Conservation (phyloP, 2,329 filamentous ascomycete species). For the Alternaria atra region DNA sequence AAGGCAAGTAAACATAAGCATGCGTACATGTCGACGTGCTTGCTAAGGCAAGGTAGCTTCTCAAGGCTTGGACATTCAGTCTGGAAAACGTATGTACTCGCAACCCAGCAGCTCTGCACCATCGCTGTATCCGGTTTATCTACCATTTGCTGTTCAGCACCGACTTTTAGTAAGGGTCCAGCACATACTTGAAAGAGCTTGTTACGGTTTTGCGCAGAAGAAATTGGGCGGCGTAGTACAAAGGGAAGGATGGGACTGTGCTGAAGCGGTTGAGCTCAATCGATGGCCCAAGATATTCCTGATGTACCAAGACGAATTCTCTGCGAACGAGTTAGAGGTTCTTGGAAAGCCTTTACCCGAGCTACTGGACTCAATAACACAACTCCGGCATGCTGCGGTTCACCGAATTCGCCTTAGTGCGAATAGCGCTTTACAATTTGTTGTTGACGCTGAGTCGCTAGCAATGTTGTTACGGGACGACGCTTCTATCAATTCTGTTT, state of each 20-base stretch:
- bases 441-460: neutral
- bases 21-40: too few species aligned
- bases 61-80: too few species aligned
- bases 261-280: conserved; percentile 2
- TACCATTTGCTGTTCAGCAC: conserved; percentile 7
- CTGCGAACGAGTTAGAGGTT: neutral
- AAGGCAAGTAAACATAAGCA: too few species aligned
- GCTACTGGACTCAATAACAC: neutral
- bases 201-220: neutral
- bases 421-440: neutral
- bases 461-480: neutral
- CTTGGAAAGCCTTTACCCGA: neutral
- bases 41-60: too few species aligned
- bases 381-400: conserved; percentile 5
- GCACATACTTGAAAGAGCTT: neutral
- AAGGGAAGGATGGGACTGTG: conserved; percentile 4
- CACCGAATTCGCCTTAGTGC: conserved; percentile 5
- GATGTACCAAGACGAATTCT: neutral
- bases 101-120: too few species aligned
- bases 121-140: neutral
- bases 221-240: neutral
- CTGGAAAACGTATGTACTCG: too few species aligned
- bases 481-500: neutral
- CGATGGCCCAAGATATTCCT: neutral
- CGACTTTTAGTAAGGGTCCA: neutral